Evolutionary conservation across 495 filamentous ascomycete species (phyloP).

Genomic region (Cladorrhinum samala): DNA sequence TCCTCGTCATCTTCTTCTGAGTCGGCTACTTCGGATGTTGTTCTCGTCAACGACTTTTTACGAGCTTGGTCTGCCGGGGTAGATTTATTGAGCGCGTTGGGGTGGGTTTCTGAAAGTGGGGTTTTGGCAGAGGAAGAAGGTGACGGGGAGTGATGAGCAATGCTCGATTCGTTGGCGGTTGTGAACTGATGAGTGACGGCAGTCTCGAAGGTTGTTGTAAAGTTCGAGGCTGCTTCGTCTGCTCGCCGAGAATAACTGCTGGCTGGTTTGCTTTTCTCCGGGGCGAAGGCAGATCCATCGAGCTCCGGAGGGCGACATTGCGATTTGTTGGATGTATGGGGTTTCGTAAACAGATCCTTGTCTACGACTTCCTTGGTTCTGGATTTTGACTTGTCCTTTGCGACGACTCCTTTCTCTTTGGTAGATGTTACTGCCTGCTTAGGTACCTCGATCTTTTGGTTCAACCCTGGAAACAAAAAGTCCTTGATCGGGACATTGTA

Average conservation of each 20-base stretch:
- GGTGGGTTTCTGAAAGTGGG: slow-evolving; percentile 36
- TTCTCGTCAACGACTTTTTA: slow-evolving; percentile 15
- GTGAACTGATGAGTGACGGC: slow-evolving; percentile 31
- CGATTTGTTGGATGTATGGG: slow-evolving; percentile 5
- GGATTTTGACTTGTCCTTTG: slow-evolving; percentile 3
- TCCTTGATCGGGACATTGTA: slow-evolving; percentile 31
- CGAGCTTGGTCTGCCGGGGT: neutral
- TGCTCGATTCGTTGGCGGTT: slow-evolving; percentile 8
- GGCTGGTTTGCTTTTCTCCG: neutral
- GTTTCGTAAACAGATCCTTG: slow-evolving; percentile 18
- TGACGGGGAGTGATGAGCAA: too few species aligned
- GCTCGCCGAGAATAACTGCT: neutral
- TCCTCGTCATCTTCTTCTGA: slow-evolving; percentile 29
- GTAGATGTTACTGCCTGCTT: neutral
- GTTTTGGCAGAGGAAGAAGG: slow-evolving; percentile 10
- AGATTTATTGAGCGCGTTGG: slow-evolving; percentile 34
- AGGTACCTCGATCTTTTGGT: slow-evolving; percentile 18
- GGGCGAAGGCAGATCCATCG: slow-evolving; percentile 18
- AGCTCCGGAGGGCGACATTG: slow-evolving; percentile 13
- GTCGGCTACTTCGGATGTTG: slow-evolving; percentile 37
- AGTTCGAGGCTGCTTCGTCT: slow-evolving; percentile 1
- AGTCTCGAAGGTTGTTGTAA: slow-evolving; percentile 23
- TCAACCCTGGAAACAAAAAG: slow-evolving; percentile 32
- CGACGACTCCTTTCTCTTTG: neutral
- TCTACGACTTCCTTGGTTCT: slow-evolving; percentile 11